phyloP scores from a whole-genome alignment of 2,329 filamentous ascomycete genomes.

The Alternaria burnsii region DNA sequence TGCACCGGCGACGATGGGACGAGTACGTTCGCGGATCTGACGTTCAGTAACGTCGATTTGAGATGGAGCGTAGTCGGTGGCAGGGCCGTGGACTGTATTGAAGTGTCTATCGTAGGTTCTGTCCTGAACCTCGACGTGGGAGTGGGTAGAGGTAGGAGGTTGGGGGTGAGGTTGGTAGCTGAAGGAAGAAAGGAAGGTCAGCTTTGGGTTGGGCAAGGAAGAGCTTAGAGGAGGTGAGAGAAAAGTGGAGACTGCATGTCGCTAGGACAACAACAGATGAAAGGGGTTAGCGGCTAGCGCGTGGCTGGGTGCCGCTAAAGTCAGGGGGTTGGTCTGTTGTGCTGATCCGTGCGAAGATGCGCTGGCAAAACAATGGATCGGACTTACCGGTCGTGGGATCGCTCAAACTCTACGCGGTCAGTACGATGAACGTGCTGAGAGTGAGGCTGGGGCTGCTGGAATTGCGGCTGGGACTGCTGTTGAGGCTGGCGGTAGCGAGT shows the following conservation, averaged over 20 bases:
- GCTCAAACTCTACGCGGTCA: constrained; percentile 40
- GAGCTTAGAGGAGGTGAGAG: constrained; percentile 41
- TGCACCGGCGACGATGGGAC: constrained; percentile 61
- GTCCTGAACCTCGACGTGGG: constrained; percentile 72
- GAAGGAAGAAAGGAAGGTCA: constrained; percentile 49
- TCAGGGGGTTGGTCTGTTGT: constrained; percentile 45
- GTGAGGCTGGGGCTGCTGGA: constrained; percentile 11
- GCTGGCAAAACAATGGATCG: constrained; percentile 40
- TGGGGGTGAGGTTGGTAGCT: constrained; percentile 66
- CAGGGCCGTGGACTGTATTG: constrained; percentile 57
- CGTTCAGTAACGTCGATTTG: constrained; percentile 65
- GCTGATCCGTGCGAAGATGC: constrained; percentile 41
- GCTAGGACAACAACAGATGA: constrained; percentile 52
- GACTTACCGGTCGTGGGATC: constrained; percentile 43
- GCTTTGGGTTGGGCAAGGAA: constrained; percentile 45
- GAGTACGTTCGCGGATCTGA: constrained; percentile 71
- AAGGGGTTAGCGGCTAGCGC: constrained; percentile 43
- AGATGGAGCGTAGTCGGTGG: constrained; percentile 64
- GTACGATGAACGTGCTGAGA: constrained; percentile 21
- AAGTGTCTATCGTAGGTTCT: constrained; percentile 57
- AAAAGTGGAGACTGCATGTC: constrained; percentile 51
- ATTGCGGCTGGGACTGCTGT: constrained; percentile 7
- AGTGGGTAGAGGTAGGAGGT: constrained; percentile 66
- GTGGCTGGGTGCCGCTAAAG: constrained; percentile 46
- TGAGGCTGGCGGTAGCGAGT: constrained; percentile 14